A percentile compares a stretch with the other conserved stretches of the same genome.
phyloP scores from a whole-genome alignment of 257 asterid species.

The Asclepias syriaca region DNA sequence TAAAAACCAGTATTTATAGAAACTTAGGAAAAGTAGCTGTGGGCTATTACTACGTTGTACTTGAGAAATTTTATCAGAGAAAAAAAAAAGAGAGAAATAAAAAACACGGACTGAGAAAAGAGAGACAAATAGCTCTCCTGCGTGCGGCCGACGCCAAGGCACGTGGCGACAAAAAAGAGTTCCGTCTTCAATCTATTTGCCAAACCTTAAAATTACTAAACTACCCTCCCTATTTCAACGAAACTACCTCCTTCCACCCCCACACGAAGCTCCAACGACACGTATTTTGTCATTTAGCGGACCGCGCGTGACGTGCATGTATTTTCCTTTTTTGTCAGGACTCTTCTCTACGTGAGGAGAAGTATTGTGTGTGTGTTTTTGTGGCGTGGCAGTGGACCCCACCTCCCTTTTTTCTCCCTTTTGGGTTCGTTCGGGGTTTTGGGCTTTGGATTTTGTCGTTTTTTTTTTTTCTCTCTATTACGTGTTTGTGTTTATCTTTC shows the following conservation, averaged over 20 bases:
- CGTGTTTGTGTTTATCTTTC: not conserved
- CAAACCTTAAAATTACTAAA: slow-evolving; percentile 9
- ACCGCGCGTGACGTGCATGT: slow-evolving; percentile 25
- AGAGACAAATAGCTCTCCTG: slow-evolving; percentile 13
- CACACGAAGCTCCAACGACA: slow-evolving; percentile 8
- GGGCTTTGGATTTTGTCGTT: slow-evolving; percentile 22
- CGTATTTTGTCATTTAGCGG: slow-evolving; percentile 27
- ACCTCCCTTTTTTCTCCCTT: not conserved
- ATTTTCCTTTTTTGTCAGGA: slow-evolving; percentile 20
- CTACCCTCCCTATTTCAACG: not conserved
- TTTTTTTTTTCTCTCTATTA: not conserved
- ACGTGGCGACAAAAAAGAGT: slow-evolving; percentile 23
- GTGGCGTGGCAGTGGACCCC: not conserved
- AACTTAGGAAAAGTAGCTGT: slow-evolving; percentile 1
- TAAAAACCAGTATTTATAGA: too few species aligned
- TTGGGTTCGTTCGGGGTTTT: not conserved
- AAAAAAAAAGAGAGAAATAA: not conserved
- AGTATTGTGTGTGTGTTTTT: too few species aligned
- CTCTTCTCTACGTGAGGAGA: not conserved
- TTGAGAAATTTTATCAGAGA: not conserved
- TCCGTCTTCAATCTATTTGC: slow-evolving; percentile 16
- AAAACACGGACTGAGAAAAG: not conserved
- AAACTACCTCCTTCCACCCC: slow-evolving; percentile 3
- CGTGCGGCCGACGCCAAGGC: slow-evolving; percentile 32
- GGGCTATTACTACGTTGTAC: not conserved